phyloP scores from a whole-genome alignment of 192 early-diverging fungal species.

The Linnemannia schmuckeri region DNA sequence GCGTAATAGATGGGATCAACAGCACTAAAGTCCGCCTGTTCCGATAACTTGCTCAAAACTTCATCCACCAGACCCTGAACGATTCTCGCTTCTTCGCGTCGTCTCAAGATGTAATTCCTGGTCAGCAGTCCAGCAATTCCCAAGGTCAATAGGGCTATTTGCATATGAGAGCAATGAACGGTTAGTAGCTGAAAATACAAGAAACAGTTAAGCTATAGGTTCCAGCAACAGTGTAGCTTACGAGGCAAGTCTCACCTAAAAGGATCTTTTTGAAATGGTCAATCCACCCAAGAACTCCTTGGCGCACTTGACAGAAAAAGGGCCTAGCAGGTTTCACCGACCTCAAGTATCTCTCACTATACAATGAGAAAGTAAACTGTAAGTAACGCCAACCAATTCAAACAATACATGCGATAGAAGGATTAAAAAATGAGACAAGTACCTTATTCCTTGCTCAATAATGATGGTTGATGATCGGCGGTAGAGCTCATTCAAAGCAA shows the following conservation, averaged over 20 bases:
- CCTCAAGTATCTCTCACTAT: slow-evolving; percentile 7
- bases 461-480: slow-evolving; percentile 12
- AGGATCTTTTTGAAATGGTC: background rate
- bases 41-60: slow-evolving; percentile 17
- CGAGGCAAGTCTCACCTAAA: background rate
- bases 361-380: background rate
- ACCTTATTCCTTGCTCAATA: slow-evolving; percentile 10
- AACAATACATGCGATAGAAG: background rate
- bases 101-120: background rate
- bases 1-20: slow-evolving; percentile 63
- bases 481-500: slow-evolving; percentile 36
- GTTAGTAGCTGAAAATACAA: background rate
- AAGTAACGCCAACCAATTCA: background rate
- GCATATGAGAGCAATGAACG: background rate
- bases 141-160: background rate
- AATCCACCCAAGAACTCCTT: slow-evolving; percentile 20
- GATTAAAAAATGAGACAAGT: background rate
- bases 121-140: background rate
- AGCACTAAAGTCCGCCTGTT: slow-evolving; percentile 65
- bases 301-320: slow-evolving; percentile 17
- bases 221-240: too few relatives aligned
- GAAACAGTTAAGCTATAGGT: background rate
- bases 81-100: slow-evolving; percentile 12
- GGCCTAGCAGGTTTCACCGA: slow-evolving; percentile 21
- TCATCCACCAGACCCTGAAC: slow-evolving; percentile 6